phyloP scores from a whole-genome alignment of 176 grass and related monocot genomes.

The Saccharum officinarum region DNA sequence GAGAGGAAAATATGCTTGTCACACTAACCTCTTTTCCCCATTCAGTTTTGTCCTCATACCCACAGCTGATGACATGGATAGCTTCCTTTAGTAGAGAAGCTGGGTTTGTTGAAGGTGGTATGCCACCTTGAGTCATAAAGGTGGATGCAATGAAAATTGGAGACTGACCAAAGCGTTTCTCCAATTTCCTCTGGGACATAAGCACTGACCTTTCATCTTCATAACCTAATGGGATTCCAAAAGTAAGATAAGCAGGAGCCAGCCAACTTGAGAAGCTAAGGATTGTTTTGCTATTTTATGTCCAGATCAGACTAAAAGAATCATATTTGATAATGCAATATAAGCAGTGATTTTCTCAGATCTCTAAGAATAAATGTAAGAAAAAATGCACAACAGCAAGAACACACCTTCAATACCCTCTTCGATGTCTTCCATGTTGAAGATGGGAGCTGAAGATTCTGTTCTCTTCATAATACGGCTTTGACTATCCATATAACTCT shows the following conservation, averaged over 20 bases:
- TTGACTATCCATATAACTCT: constrained; percentile 93
- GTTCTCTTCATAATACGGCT: constrained; percentile 96
- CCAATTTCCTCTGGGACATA: constrained; percentile 94
- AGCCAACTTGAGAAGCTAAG: constrained; percentile 14
- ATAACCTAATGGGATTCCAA: constrained; percentile 57
- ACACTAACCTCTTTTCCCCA: constrained; percentile 98
- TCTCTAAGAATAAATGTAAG: constrained; percentile 9
- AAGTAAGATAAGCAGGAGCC: constrained; percentile 28
- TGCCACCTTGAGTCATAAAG: constrained; percentile 90
- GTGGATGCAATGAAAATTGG: constrained; percentile 95
- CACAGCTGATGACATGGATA: constrained; percentile 98
- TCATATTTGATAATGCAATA: constrained; percentile 16
- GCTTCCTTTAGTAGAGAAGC: constrained; percentile 96
- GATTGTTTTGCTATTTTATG: background rate
- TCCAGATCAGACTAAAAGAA: background rate
- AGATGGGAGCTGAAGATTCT: constrained; percentile 96
- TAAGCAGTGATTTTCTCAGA: background rate
- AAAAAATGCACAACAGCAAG: constrained; percentile 3
- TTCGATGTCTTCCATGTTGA: constrained; percentile 99
- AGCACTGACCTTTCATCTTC: constrained; percentile 95
- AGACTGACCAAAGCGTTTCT: constrained; percentile 97
- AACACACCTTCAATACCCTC: constrained; percentile 92
- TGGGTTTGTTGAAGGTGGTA: constrained; percentile 91
- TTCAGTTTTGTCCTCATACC: constrained; percentile 97
- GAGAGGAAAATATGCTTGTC: background rate